Conservation (phyloP, 129 eudicot species). For the Chrysanthemum seticuspe region DNA sequence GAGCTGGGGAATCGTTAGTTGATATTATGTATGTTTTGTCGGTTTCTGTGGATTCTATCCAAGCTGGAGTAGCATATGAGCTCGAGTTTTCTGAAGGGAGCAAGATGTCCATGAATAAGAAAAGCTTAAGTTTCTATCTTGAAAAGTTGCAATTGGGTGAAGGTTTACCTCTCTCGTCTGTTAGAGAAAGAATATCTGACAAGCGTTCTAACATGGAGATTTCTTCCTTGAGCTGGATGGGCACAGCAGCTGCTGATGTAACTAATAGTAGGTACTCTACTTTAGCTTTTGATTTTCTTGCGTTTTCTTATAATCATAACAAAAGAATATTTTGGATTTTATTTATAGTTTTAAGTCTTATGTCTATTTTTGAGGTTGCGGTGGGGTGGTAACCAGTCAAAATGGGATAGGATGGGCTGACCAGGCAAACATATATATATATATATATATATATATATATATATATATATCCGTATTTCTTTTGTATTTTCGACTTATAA, state of each 20-base stretch:
- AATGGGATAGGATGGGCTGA: too few relatives aligned
- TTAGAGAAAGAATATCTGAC: constrained; percentile 38
- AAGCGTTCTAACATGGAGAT: constrained; percentile 31
- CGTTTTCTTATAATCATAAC: constrained; percentile 8
- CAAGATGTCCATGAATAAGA: constrained; percentile 24
- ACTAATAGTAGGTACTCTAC: constrained; percentile 62
- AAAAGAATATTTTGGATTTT: not conserved
- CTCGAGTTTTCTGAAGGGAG: constrained; percentile 42
- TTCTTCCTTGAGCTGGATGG: constrained; percentile 92
- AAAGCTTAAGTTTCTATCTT: constrained; percentile 47
- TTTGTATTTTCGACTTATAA: too few relatives aligned
- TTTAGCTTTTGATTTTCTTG: constrained; percentile 37
- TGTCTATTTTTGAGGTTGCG: too few relatives aligned
- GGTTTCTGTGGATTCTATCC: constrained; percentile 48
- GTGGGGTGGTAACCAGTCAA: too few relatives aligned
- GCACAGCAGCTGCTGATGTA: constrained; percentile 66
- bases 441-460: too few relatives aligned
- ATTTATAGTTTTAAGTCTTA: not conserved
- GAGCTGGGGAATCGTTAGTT: constrained; percentile 41
- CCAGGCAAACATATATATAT: too few relatives aligned
- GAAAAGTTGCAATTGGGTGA: constrained; percentile 60
- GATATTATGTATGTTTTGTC: constrained; percentile 66
- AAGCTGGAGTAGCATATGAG: constrained; percentile 56
- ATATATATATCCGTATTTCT: too few relatives aligned
- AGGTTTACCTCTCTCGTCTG: constrained; percentile 38